Evolutionary conservation across 192 early-diverging fungal species (phyloP), one percentile per base, ranked within the genome.

Genomic region (Backusella psychrophila): DNA sequence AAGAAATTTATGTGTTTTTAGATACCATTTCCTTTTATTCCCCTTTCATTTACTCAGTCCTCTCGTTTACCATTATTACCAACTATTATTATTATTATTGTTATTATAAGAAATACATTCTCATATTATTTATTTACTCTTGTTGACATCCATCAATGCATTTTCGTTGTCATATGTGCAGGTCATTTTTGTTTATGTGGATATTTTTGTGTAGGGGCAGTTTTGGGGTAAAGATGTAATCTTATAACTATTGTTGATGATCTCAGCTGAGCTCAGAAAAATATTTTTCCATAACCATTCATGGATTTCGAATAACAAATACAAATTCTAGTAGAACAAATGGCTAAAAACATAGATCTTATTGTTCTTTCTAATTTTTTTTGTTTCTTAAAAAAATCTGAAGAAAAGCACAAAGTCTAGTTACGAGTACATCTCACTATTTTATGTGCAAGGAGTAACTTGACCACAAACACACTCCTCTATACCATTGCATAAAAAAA

Each of bases 1-100:
- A 87, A 83, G 79, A 84, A 73, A 63, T 89, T 87, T 75, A 85
- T 82, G 52, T 89, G 86, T 66, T 89, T 89, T 72, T 89, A 71
- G 41, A 71, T 63, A 63, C 68, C 34, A 23, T 69, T 38, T 38
- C 19, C 35, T 39, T 69, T 69, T 39, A 14, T 21, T 69, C 36
- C 36, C 21, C 21, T 26, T 41, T 69, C 21, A 23, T 39, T 69
- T 69, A 38, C 21, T 41, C 36, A 38, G 35, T 69, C 34, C 36
- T 12, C 34, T 38, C n/a, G 34, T 69, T 38, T 69, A 35, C 19
- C 36, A 69, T 12, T 23, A 21, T 38, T 69, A 38, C 31, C 9
- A 38, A 41, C 38, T 69, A 69, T 21, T 69, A 67, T 21, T 39
- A 69, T 36, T 36, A 69, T 38, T 69, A 69, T 36, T 36, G 21